Evolutionary conservation across 768 basidiomycete species (phyloP), one percentile per base, ranked within the genome.

Genomic region (Leucocoprinus birnbaumii): DNA sequence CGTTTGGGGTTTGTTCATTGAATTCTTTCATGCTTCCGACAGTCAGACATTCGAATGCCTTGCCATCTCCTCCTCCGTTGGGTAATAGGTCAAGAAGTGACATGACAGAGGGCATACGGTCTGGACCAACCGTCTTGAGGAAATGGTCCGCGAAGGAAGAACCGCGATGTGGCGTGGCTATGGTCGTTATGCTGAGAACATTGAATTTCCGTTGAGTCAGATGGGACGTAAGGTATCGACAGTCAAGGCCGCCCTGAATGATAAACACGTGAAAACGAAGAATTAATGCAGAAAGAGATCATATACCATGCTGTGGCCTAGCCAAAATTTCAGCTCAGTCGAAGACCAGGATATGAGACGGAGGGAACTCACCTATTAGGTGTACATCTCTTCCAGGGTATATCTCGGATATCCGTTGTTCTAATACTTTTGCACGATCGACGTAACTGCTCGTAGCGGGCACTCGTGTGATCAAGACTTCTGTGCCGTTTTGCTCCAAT

Each of bases 101-200:
- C 25, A 91, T 75, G 14, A 91, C 80, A 3, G 82, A 82, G 18
- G 89, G 85, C 72, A 91, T 78, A 41, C 84, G 82, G 11, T 75
- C 63, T 9, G 70, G 78, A 9, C 90, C 89, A n/a, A 92, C 76
- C 18, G 85, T 82, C 10, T 79, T 73, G 44, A 96, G 80, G 66
- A 95, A 91, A 67, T 93, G 91, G 67, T 96, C 90, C 1, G 96
- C 96, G 61, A 98, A 98, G 1, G 88, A 76, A 21, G 94, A 95
- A 6, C 97, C 97, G 38, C 90, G 85, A 62, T 99, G 97, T 1
- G 97, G 97, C 0, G 94, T 91, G 22, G 94, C 89, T 66, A 99
- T 92, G 9, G 95, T 98, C 2, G 96, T 98, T 54, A 98, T 78
- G 21, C 88, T 93, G 47, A 90, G 79, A 26, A 97, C 88, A 26